These are phyloP conservation scores for Corynespora cassiicola DNA, from an alignment of 2,329 filamentous ascomycete species.

Conservation along the genomic window DNA sequence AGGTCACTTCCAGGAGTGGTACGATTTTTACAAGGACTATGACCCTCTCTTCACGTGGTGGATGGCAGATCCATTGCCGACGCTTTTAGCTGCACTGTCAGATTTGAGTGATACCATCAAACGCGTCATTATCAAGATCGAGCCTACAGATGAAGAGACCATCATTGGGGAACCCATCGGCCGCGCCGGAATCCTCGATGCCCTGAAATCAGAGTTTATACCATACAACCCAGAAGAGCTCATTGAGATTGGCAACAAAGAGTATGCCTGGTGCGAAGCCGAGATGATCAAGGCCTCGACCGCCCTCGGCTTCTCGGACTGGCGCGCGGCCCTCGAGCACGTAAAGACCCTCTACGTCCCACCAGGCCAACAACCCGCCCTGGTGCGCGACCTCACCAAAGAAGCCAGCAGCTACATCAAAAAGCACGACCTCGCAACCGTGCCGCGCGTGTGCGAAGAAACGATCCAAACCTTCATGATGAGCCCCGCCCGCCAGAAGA, in stretches of 20 bases:
- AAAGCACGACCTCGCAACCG: slow-evolving; percentile 61
- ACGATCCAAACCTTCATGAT: slow-evolving; percentile 66
- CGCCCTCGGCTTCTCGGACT: slow-evolving; percentile 58
- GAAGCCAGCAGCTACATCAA: slow-evolving; percentile 63
- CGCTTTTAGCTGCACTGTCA: slow-evolving; percentile 47
- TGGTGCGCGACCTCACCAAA: slow-evolving; percentile 59
- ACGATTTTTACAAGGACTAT: slow-evolving; percentile 61
- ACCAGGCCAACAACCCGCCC: slow-evolving; percentile 60
- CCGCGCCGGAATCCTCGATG: slow-evolving; percentile 56
- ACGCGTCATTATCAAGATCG: slow-evolving; percentile 54
- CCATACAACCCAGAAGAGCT: slow-evolving; percentile 65
- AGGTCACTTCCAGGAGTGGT: slow-evolving; percentile 54
- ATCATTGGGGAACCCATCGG: slow-evolving; percentile 67
- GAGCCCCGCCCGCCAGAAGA: slow-evolving; percentile 58
- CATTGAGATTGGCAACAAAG: slow-evolving; percentile 56
- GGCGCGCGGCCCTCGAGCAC: slow-evolving; percentile 61
- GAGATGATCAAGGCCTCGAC: slow-evolving; percentile 61
- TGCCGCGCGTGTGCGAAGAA: slow-evolving; percentile 60
- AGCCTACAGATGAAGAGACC: slow-evolving; percentile 52
- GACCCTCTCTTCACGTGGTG: slow-evolving; percentile 66
- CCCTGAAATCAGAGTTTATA: slow-evolving; percentile 64
- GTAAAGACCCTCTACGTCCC: slow-evolving; percentile 63
- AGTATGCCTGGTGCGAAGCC: slow-evolving; percentile 62
- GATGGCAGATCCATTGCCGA: slow-evolving; percentile 54
- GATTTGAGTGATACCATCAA: slow-evolving; percentile 48